phyloP scores from a whole-genome alignment of 1,284 basidiomycete genomes.

The Pseudozyma hubeiensis region DNA sequence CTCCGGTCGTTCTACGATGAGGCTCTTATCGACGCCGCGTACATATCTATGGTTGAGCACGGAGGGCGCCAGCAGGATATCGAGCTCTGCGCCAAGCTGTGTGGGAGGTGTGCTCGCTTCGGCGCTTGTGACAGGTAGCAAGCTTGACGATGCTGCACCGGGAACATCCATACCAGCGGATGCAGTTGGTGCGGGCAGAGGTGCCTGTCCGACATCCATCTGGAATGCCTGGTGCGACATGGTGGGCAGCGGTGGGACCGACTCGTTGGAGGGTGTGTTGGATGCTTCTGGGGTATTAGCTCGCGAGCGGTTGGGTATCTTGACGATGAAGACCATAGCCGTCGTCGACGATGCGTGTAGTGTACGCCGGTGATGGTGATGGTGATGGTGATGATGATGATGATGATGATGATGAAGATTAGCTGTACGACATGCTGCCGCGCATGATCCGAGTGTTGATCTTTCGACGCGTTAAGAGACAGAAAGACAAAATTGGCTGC shows the following conservation, averaged over 20 bases:
- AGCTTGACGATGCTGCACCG: neutral
- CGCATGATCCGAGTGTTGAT: no score
- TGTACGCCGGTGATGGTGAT: no score
- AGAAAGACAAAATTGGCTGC: no score
- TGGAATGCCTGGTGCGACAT: neutral
- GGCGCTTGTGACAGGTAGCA: neutral
- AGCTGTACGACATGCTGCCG: no score
- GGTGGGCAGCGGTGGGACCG: neutral
- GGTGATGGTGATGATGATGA: no score
- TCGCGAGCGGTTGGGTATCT: conserved; percentile 55
- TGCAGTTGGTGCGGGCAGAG: neutral
- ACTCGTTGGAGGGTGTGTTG: conserved; percentile 18
- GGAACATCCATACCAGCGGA: neutral
- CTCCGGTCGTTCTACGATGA: conserved; percentile 67
- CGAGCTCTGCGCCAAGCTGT: conserved; percentile 34
- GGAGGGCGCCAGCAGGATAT: conserved; percentile 61
- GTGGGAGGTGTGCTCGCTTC: neutral
- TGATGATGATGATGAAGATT: no score
- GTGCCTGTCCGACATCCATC: conserved; percentile 1
- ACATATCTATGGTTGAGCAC: conserved; percentile 65
- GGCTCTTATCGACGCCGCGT: conserved; percentile 60
- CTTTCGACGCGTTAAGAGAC: no score
- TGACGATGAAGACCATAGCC: conserved; percentile 62
- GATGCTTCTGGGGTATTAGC: conserved; percentile 43
- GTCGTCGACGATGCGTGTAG: neutral